Conservation (phyloP, 495 filamentous ascomycete genomes). For the Penicillium psychrofluorescens region DNA sequence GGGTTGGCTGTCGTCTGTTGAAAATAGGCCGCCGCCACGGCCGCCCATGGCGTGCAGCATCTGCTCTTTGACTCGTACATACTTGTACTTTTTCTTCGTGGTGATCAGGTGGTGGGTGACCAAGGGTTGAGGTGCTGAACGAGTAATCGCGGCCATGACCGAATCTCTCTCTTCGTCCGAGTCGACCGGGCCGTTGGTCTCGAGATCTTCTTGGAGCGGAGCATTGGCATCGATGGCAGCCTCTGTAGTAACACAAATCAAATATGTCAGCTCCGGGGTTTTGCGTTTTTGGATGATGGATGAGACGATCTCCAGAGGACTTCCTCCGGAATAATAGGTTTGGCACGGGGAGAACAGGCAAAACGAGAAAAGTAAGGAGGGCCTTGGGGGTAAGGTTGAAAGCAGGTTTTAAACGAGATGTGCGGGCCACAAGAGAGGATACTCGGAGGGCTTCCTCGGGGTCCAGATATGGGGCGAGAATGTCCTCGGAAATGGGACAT, state of each 20-base stretch:
- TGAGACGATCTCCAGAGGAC: too few relatives aligned
- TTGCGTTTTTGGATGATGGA: too few relatives aligned
- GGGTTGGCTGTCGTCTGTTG: constrained; percentile 27
- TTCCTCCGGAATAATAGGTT: too few relatives aligned
- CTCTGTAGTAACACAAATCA: constrained; percentile 42
- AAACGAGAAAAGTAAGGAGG: too few relatives aligned
- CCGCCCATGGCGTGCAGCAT: constrained; percentile 64
- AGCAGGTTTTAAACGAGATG: too few relatives aligned
- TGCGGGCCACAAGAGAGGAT: too few relatives aligned
- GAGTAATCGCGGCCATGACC: constrained; percentile 76
- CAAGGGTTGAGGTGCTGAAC: constrained; percentile 67
- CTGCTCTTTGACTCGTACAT: constrained; percentile 83
- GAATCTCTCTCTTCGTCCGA: constrained; percentile 86
- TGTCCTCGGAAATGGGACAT: too few relatives aligned
- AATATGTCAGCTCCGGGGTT: background rate
- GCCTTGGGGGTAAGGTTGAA: too few relatives aligned
- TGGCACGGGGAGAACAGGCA: too few relatives aligned
- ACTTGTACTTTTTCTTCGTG: constrained; percentile 67
- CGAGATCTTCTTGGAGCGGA: constrained; percentile 76
- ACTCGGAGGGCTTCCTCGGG: too few relatives aligned
- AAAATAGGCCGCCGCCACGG: constrained; percentile 39
- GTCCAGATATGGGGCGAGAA: too few relatives aligned
- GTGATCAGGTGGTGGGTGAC: constrained; percentile 58
- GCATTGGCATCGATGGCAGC: constrained; percentile 90
- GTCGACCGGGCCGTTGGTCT: constrained; percentile 72